Base-by-base conservation (phyloP, 2,329 filamentous ascomycete genomes). In the Colletotrichum orbiculare region DNA sequence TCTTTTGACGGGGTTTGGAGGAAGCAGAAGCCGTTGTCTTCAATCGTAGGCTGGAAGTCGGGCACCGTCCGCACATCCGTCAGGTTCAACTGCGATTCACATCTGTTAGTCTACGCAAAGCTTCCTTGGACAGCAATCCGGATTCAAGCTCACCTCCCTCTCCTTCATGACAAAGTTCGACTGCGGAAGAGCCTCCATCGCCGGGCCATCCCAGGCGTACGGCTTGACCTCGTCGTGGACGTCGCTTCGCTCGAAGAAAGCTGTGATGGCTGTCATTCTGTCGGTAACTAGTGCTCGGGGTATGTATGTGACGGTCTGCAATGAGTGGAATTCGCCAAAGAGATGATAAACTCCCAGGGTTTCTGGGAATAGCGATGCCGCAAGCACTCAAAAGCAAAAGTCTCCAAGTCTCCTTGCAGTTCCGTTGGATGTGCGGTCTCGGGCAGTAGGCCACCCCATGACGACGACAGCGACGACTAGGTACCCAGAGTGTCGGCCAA, bases 1-100 rank as follows among this genome's bases (percentile, higher is more conserved):
- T 41, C 17, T 33, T 33, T 54, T 15, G 50, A 54, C 17, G 39
- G 39, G 15, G 33, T 43, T 38, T 54, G 15, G 35, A 42, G 37
- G 38, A 54, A 54, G 38, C 50, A 54, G 50, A 54, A 54, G 15
- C 50, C 50, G n/a, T 54, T 54, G 13, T 54, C 50, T 15, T 54
- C 38, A 33, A 54, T 41, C 3, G 37, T 41, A n/a, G 50, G 50
- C 12, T 43, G 42, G 38, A 54, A 54, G 37, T 54, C 50, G 3
- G 50, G 50, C 38, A 54, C 13, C 13, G 13, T 42, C n/a, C 50
- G 50, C n/a, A 54, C 41, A 8, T 54, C 50, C 8, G 50, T 41
- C 17, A 54, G 12, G 42, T 54, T 54, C 37, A 54, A 41, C 50
- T 54, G 25, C 4, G 4, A 25, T 5, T 25, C 25, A 25, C 25